Percentiles rank a stretch among this genome's conserved stretches.
Evolutionary conservation across 2,329 filamentous ascomycete genomes (phyloP).

Genomic region (Tympanopsis confertula): DNA sequence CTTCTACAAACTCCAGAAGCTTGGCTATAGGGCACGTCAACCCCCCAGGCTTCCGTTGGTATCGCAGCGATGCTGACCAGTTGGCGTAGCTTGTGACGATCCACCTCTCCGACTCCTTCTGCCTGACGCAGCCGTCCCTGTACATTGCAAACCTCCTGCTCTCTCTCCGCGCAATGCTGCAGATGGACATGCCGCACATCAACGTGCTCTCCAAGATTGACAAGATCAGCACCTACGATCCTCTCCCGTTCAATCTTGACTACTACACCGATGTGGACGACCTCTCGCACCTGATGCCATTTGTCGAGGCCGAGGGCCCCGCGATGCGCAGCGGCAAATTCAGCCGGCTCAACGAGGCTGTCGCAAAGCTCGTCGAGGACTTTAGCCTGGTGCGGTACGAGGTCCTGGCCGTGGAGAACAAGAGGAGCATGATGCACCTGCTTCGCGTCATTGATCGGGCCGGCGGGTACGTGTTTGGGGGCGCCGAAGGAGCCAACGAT

Average conservation of each 20-base stretch:
- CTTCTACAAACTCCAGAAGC: slow-evolving; percentile 78
- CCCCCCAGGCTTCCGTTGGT: slow-evolving; percentile 1
- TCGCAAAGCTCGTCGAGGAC: slow-evolving; percentile 75
- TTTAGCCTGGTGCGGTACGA: slow-evolving; percentile 88
- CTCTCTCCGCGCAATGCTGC: slow-evolving; percentile 89
- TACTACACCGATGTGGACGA: slow-evolving; percentile 98
- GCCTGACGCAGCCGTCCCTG: slow-evolving; percentile 81
- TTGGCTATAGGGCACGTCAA: slow-evolving; percentile 72
- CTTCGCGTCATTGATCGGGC: slow-evolving; percentile 83
- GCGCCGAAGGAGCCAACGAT: slow-evolving; percentile 84
- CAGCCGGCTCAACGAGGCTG: slow-evolving; percentile 70
- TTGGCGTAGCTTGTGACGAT: slow-evolving; percentile 85
- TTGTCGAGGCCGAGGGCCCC: slow-evolving; percentile 68
- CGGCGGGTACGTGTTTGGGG: slow-evolving; percentile 83
- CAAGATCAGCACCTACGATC: slow-evolving; percentile 73
- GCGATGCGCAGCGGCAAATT: slow-evolving; percentile 65
- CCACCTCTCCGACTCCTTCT: slow-evolving; percentile 88
- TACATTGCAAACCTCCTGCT: slow-evolving; percentile 92
- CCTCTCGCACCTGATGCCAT: slow-evolving; percentile 70
- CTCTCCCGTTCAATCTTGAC: slow-evolving; percentile 87
- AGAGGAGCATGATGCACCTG: slow-evolving; percentile 89
- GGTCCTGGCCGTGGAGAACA: slow-evolving; percentile 90
- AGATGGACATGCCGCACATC: slow-evolving; percentile 91
- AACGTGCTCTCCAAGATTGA: slow-evolving; percentile 98
- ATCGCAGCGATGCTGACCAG: slow-evolving; percentile 10